These are phyloP conservation scores for Suhomyces sp. DNA, from an alignment of 805 yeast genomes.

Conservation along the genomic window DNA sequence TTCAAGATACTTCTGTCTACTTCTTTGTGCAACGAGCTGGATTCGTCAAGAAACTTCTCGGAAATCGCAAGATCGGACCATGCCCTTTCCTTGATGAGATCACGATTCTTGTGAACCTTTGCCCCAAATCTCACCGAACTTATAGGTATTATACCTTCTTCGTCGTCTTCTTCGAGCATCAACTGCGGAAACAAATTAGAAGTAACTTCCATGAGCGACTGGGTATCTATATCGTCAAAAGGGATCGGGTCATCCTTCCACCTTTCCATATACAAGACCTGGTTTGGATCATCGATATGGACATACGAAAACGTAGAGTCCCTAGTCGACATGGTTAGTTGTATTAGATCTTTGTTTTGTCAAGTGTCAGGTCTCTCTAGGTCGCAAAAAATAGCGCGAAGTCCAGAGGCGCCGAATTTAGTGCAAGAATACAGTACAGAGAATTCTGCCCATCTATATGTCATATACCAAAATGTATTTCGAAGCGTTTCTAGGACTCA, in stretches of 20 bases:
- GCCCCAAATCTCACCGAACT: constrained; percentile 38
- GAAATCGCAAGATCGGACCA: constrained; percentile 36
- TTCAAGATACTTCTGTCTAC: constrained; percentile 33
- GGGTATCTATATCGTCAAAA: constrained; percentile 42
- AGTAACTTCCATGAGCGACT: constrained; percentile 35
- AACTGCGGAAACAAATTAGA: constrained; percentile 34
- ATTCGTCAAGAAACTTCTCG: constrained; percentile 25
- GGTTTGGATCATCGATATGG: constrained; percentile 38
- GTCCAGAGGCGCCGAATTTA: neutral
- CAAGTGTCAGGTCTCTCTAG: no score
- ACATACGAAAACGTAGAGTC: constrained; percentile 23
- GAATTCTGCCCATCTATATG: no score
- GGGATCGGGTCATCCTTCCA: constrained; percentile 42
- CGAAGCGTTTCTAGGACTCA: no score
- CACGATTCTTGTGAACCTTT: constrained; percentile 34
- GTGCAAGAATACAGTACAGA: neutral
- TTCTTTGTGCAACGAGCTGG: constrained; percentile 14
- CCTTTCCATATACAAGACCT: constrained; percentile 39
- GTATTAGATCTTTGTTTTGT: neutral
- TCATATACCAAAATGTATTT: no score
- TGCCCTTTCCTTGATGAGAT: constrained; percentile 25
- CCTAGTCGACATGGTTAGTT: constrained; percentile 3
- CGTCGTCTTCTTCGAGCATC: constrained; percentile 37
- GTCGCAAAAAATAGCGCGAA: neutral
- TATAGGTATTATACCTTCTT: constrained; percentile 37